Base-by-base conservation (phyloP, 371 early-diverging fungal genomes). In the Mortierella polycephala region DNA sequence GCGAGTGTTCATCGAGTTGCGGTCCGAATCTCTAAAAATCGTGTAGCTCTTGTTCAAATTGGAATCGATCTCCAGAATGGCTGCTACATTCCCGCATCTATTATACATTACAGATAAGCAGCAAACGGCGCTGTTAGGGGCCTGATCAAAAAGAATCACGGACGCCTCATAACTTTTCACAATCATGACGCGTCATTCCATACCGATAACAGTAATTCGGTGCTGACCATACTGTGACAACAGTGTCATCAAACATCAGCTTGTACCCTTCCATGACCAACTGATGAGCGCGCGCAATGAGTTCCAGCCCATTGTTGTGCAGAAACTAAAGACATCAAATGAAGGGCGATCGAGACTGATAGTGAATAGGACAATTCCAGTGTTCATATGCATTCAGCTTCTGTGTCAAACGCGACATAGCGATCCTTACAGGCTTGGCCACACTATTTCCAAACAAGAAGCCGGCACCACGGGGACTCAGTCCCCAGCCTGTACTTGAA, bases 161-260 rank as follows among this genome's bases (percentile, higher is more conserved):
- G 8, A 64, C 12, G n/a, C 41, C 16, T 30, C 54, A 23, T 44
- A 14, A 13, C 14, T 55, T 44, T 46, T 13, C 11, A 30, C 37
- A 47, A 9, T 14, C 30, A 3, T 44, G 13, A 14, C 41, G 20
- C 16, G 39, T 40, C 12, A 46, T 7, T 4, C 55, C 51, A 73
- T 85, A 86, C 86, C 88, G 66, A 80, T 99, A 99, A 81, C 99
- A 99, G 82, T 99, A 99, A 83, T 99, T 99, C 51, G 99, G 99
- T 20, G 99, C 99, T 10, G 96, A 96, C 96, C 99, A 99, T 2
- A 99, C 98, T 7, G 99, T 99, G 12, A 99, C 99, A 52, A 99
- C 90, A 3, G 92, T 94, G 44, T 96, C 91, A 60, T 97, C 95
- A 86, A 98, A 98, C 96, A 96, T 95, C 30, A 91, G 83, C 80